These are phyloP conservation scores for Liquidambar formosana DNA, from an alignment of 164 flowering plant species.

Conservation along the genomic window DNA sequence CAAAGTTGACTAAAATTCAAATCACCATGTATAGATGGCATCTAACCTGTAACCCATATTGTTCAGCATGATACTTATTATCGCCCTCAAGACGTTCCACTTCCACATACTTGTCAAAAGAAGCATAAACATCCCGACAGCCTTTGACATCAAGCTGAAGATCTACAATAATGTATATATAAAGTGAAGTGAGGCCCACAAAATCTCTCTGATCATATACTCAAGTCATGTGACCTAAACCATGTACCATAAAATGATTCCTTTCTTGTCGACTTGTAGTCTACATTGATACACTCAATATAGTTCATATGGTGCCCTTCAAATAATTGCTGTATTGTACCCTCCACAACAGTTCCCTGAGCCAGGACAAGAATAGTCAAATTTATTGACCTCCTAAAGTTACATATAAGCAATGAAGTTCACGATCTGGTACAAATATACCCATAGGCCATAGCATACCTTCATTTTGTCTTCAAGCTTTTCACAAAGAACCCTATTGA, in stretches of 20 bases:
- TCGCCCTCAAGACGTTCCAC: slow-evolving; percentile 95
- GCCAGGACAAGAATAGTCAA: slow-evolving; percentile 15
- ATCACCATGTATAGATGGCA: background rate
- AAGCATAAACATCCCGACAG: slow-evolving; percentile 91
- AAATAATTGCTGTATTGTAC: slow-evolving; percentile 87
- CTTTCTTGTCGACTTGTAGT: slow-evolving; percentile 91
- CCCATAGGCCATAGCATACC: slow-evolving; percentile 35
- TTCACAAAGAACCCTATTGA: slow-evolving; percentile 86
- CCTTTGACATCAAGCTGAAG: slow-evolving; percentile 98
- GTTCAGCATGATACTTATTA: slow-evolving; percentile 93
- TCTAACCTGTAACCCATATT: slow-evolving; percentile 85
- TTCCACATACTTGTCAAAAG: slow-evolving; percentile 94
- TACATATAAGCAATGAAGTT: background rate
- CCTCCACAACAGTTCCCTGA: slow-evolving; percentile 96
- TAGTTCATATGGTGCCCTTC: slow-evolving; percentile 98
- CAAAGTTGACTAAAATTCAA: no score
- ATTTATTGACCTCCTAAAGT: background rate
- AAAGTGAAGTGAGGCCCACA: no score
- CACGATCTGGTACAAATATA: background rate
- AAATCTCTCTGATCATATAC: no score
- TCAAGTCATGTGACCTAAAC: background rate
- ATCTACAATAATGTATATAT: slow-evolving; percentile 39
- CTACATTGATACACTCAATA: slow-evolving; percentile 93
- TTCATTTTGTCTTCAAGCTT: slow-evolving; percentile 96
- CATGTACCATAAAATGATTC: slow-evolving; percentile 90